Conservation (phyloP, 2,329 filamentous ascomycete species). For the Arachnopeziza araneosa region DNA sequence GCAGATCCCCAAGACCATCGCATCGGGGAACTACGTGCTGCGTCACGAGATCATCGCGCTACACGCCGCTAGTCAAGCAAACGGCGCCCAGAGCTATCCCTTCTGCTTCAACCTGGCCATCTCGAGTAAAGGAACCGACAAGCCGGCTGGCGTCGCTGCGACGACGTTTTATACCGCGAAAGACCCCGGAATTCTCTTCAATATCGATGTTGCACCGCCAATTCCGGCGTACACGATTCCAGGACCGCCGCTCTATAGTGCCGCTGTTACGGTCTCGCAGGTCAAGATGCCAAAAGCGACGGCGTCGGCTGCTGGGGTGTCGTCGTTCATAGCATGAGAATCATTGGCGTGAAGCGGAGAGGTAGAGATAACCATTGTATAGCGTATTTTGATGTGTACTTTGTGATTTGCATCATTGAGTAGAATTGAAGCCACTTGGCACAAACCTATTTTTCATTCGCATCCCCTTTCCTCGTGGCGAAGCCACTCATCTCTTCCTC, state of each 20-base stretch:
- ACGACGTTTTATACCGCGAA: slow-evolving; percentile 36
- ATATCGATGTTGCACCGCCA: slow-evolving; percentile 32
- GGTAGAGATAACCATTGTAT: too few relatives aligned
- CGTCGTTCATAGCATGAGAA: neutral
- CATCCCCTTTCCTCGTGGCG: too few relatives aligned
- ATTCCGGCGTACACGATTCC: slow-evolving; percentile 31
- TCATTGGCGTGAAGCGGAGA: too few relatives aligned
- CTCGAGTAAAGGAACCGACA: slow-evolving; percentile 35
- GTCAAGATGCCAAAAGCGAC: slow-evolving; percentile 13
- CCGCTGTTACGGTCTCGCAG: slow-evolving; percentile 14
- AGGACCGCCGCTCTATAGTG: slow-evolving; percentile 29
- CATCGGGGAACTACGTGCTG: slow-evolving; percentile 45
- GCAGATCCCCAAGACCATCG: slow-evolving; percentile 39
- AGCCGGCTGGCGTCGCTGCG: slow-evolving; percentile 33
- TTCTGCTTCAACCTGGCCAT: slow-evolving; percentile 45
- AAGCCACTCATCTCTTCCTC: too few relatives aligned
- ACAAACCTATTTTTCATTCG: too few relatives aligned
- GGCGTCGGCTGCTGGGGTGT: neutral
- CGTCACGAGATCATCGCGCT: slow-evolving; percentile 39
- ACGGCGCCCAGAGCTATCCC: slow-evolving; percentile 46
- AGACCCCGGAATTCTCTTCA: slow-evolving; percentile 37
- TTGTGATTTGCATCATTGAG: neutral
- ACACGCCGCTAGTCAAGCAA: slow-evolving; percentile 25
- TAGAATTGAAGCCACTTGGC: neutral
- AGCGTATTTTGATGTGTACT: neutral